Conservation (phyloP, 2,329 filamentous ascomycete species). For the Albifimbria verrucaria region DNA sequence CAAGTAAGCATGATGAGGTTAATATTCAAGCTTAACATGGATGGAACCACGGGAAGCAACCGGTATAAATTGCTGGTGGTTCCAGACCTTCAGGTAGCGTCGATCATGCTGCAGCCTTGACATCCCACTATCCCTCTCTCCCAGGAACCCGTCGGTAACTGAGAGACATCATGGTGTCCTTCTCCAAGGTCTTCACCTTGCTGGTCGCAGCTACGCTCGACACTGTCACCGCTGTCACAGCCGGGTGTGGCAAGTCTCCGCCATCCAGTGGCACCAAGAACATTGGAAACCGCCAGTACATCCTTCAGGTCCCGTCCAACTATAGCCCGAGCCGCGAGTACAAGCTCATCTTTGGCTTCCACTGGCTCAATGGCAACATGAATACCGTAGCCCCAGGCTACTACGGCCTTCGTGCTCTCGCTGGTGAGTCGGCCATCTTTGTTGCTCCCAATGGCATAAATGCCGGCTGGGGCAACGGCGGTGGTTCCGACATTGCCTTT, state of each 20-base stretch:
- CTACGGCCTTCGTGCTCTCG: slow-evolving; percentile 36
- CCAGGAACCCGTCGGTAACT: too few species aligned
- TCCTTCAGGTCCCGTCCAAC: slow-evolving; percentile 30
- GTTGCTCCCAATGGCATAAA: slow-evolving; percentile 39
- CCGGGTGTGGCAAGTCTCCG: slow-evolving; percentile 31
- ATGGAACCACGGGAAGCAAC: too few species aligned
- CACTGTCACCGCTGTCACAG: too few species aligned
- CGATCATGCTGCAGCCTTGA: too few species aligned
- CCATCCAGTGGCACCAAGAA: slow-evolving; percentile 26
- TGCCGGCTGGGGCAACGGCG: slow-evolving; percentile 37
- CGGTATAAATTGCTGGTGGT: too few species aligned
- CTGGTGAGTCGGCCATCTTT: slow-evolving; percentile 36
- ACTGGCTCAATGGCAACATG: slow-evolving; percentile 37
- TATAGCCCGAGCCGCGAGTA: slow-evolving; percentile 19
- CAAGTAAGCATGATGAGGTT: too few species aligned
- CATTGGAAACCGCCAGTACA: slow-evolving; percentile 33
- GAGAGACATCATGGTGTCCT: too few species aligned
- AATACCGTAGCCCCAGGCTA: slow-evolving; percentile 33
- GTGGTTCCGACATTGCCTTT: slow-evolving; percentile 38
- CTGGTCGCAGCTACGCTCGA: too few species aligned
- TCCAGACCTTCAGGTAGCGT: too few species aligned
- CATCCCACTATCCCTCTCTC: too few species aligned
- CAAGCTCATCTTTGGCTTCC: slow-evolving; percentile 28
- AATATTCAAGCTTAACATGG: too few species aligned
- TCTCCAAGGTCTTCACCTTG: too few species aligned